Evolutionary conservation across 2,329 filamentous ascomycete genomes (phyloP).

Genomic region (Diplodia sapinea): DNA sequence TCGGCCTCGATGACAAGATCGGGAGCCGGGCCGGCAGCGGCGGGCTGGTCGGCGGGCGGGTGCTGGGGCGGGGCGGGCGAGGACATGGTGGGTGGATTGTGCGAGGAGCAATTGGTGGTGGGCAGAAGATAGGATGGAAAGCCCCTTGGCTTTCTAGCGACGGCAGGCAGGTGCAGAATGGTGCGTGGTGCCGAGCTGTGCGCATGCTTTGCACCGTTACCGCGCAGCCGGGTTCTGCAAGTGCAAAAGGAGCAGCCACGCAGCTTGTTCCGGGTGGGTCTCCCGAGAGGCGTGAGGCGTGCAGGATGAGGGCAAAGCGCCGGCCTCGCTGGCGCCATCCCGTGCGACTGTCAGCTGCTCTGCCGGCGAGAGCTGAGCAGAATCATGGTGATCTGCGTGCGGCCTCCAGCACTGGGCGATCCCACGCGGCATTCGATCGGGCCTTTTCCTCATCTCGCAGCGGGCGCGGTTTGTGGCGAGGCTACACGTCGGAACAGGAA

Average conservation of each 20-base stretch:
- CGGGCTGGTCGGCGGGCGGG: not conserved
- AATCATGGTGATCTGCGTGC: not conserved
- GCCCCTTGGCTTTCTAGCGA: not conserved
- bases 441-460: slow-evolving; percentile 3
- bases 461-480: not conserved
- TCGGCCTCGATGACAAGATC: slow-evolving; percentile 18
- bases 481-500: not conserved
- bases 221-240: not conserved
- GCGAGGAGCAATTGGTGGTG: not conserved
- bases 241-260: not conserved
- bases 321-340: not conserved
- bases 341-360: not conserved
- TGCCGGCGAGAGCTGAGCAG: not conserved
- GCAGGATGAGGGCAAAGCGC: not conserved
- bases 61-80: not conserved
- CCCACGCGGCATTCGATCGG: slow-evolving; percentile 8
- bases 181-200: not conserved
- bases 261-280: not conserved
- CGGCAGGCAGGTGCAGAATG: not conserved
- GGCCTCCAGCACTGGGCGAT: not conserved
- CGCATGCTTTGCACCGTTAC: slow-evolving; percentile 4
- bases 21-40: not conserved
- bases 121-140: not conserved
- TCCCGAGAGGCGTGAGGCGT: not conserved
- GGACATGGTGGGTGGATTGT: not conserved